A percentile compares a stretch with the other conserved stretches of the same genome.
Evolutionary conservation across 2,329 filamentous ascomycete genomes (phyloP).

Genomic region (Calonectria leucothoes): DNA sequence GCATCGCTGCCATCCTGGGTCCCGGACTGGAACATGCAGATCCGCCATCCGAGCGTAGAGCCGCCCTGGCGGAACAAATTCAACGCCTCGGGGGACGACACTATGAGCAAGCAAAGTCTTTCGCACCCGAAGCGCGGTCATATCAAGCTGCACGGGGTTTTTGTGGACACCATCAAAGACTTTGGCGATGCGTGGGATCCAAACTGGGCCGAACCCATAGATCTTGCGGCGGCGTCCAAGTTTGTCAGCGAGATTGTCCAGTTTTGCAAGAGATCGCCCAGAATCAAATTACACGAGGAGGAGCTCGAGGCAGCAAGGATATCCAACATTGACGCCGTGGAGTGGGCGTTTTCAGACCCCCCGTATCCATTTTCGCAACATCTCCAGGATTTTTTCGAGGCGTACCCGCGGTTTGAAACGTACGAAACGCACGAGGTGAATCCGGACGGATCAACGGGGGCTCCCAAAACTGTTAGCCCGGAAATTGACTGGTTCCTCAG

Average conservation of each 20-base stretch:
- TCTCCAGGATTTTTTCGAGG: neutral
- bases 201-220: conserved; percentile 15
- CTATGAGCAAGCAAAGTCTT: neutral
- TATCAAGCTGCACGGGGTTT: neutral
- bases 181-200: conserved; percentile 23
- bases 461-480: neutral
- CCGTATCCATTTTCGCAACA: neutral
- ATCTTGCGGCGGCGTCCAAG: neutral
- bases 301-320: conserved; percentile 13
- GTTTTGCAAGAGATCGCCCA: conserved; percentile 22
- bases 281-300: conserved; percentile 5
- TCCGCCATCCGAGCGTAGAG: conserved; percentile 15
- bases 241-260: conserved; percentile 13
- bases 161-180: conserved; percentile 20
- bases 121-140: neutral
- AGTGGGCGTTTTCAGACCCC: neutral
- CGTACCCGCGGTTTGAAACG: neutral
- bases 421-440: neutral
- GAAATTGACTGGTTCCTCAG: neutral
- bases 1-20: conserved; percentile 23
- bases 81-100: conserved; percentile 11
- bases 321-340: neutral
- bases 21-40: conserved; percentile 28
- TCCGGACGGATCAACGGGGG: neutral
- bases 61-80: conserved; percentile 18